These are phyloP conservation scores for Plenodomus tracheiphilus DNA, from an alignment of 2,329 filamentous ascomycete species.

Conservation along the genomic window DNA sequence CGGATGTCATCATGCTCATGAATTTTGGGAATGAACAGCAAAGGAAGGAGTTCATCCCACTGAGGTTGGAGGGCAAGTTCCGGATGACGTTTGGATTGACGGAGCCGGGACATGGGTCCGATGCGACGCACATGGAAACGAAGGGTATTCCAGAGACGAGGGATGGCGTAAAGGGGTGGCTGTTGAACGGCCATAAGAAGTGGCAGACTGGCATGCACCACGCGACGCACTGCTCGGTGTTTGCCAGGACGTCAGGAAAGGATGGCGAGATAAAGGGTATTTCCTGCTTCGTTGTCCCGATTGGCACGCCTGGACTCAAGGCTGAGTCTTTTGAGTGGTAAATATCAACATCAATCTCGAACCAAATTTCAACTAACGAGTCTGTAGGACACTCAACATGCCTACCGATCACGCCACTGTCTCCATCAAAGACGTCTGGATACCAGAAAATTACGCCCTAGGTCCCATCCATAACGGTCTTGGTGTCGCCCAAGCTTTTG, in stretches of 20 bases:
- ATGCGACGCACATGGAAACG: conserved; percentile 66
- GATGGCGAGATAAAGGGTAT: conserved; percentile 60
- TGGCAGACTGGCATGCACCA: conserved; percentile 68
- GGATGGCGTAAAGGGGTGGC: conserved; percentile 53
- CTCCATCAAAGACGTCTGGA: conserved; percentile 59
- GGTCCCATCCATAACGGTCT: conserved; percentile 59
- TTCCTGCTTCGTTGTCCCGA: conserved; percentile 63
- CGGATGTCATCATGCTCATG: conserved; percentile 64
- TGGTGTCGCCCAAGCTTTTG: conserved; percentile 65
- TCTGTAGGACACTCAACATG: conserved; percentile 63
- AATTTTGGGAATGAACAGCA: conserved; percentile 62
- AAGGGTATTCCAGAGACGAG: conserved; percentile 51
- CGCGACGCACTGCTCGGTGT: conserved; percentile 65
- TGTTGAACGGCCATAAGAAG: conserved; percentile 63
- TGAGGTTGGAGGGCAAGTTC: conserved; percentile 57
- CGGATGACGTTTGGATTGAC: conserved; percentile 65
- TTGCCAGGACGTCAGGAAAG: conserved; percentile 61
- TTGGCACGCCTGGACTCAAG: conserved; percentile 55
- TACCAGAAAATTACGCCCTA: conserved; percentile 57
- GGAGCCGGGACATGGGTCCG: conserved; percentile 64
- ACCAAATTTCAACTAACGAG: conserved; percentile 5
- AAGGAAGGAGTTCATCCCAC: conserved; percentile 57
- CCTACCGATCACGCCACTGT: conserved; percentile 67
- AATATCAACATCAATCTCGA: background rate
- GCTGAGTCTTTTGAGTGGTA: conserved; percentile 63